Conservation (phyloP, 352 stramenopile species). For the Globisporangium nagaii region DNA sequence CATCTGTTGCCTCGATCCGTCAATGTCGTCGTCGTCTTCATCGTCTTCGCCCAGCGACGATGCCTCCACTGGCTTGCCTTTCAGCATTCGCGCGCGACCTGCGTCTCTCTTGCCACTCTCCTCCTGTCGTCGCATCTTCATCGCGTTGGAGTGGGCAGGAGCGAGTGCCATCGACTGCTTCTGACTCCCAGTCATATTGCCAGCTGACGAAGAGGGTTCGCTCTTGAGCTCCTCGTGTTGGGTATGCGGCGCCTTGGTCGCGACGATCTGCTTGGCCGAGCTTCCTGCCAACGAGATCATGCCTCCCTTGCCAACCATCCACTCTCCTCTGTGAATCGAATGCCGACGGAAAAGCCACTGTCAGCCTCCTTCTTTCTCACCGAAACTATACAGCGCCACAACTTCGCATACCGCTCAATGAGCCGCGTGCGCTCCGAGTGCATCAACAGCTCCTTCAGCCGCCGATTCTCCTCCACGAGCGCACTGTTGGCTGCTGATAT, state of each 20-base stretch:
- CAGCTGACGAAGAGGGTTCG: not conserved
- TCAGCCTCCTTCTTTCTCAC: too few relatives aligned
- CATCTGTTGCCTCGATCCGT: slow-evolving; percentile 24
- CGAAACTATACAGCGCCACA: not conserved
- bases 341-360: too few relatives aligned
- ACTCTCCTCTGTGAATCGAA: slow-evolving; percentile 13
- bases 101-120: not conserved
- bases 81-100: too few relatives aligned
- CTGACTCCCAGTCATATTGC: not conserved
- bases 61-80: too few relatives aligned
- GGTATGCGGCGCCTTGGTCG: not conserved
- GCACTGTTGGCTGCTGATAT: slow-evolving; percentile 28
- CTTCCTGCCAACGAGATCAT: slow-evolving; percentile 4
- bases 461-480: slow-evolving; percentile 59
- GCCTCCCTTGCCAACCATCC: slow-evolving; percentile 8
- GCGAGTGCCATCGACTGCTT: not conserved
- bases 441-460: slow-evolving; percentile 52
- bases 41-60: not conserved
- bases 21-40: slow-evolving; percentile 8
- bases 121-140: not conserved
- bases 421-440: slow-evolving; percentile 42
- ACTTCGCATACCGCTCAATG: slow-evolving; percentile 26
- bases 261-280: not conserved
- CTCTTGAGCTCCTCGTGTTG: not conserved
- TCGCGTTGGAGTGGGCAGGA: not conserved